Base-by-base conservation (phyloP, 176 grass and related monocot species). In the Ensete glaucum region DNA sequence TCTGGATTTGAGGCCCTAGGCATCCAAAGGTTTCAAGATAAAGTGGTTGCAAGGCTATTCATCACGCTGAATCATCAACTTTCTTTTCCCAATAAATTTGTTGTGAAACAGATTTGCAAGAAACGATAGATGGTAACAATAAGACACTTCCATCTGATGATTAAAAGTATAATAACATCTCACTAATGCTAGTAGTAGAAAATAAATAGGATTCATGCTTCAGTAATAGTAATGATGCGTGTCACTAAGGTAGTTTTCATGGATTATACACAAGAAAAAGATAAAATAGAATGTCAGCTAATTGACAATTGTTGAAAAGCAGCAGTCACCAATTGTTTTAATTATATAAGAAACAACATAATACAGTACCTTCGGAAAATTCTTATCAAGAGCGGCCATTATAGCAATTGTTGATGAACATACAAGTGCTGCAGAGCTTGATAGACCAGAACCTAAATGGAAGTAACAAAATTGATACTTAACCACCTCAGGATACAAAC, bases 371-470 rank as follows among this genome's bases (percentile, higher is more conserved):
- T 98, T 93, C 23, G 88, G 84, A 53, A 89, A 93, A 53, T 87
- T 93, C 79, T 89, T 89, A 51, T 62, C 78, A 52, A 93, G 84
- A 77, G 84, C n/a, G 69, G 90, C 90, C 95, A 98, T 89, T 64
- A 93, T 98, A 80, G 95, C 79, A 82, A 93, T 91, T 78, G 95
- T 91, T 54, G 95, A 83, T 56, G 95, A 98, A 81, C 95, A 98
- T n/a, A 98, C 95, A 83, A 98, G 88, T n/a, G 90, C 95, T 48
- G 95, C 88, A 24, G 95, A 98, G 73, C 95, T 98, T 76, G 95
- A 98, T 52, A 98, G 50, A 73, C 95, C 95, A 74, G 95, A 98
- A 2, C 95, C 95, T 98, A 63, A 25, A 77, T 53, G 79, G 80
- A 11, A 82, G 23, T 10, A 82, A 72, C 1, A 64, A 55, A 23